Base-by-base conservation (phyloP, 2,329 filamentous ascomycete species). In the Cytospora piceae region DNA sequence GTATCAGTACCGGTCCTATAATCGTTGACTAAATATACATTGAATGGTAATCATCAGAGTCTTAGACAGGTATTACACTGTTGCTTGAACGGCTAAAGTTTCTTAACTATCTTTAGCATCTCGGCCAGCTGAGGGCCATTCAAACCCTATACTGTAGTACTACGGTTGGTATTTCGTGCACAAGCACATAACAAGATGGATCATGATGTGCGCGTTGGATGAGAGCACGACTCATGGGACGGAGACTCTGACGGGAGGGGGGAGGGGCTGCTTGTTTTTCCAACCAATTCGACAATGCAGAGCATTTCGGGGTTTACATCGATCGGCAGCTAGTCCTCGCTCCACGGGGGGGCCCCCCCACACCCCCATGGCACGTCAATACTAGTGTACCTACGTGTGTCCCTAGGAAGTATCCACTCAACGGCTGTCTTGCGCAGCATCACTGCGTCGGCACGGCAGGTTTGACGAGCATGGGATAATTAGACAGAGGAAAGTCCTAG, bases 261-360 rank as follows among this genome's bases (percentile, higher is more conserved):
- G 51, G n/a, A n/a, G n/a, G n/a, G n/a, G n/a, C 22, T 7, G 9
- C n/a, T 22, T 14, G 20, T 22, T 55, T 42, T 42, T 37, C 59
- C 49, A 17, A 31, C 32, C n/a, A 17, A 29, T 20, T n/a, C 24
- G 22, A 61, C 24, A 42, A 32, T 32, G 58, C 22, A 37, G 59
- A 54, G 52, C 32, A 22, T 51, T 55, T 52, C 15, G 24, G 27
- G 31, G n/a, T 42, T 34, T 31, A 61, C 22, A 34, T 61, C 20
- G 59, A 61, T 61, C 51, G 51, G 34, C 59, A 15, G 51, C 27
- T 24, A 52, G 53, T 61, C 32, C 51, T 61, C 34, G 24, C 51
- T n/a, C 51, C 14, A 54, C 29, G 32, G 58, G n/a, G n/a, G n/a
- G n/a, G n/a, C n/a, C n/a, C n/a, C n/a, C n/a, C n/a, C n/a, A n/a